Evolutionary conservation across 139 green algal species (phyloP), one percentile per base, ranked within the genome.

Genomic region (Volvox africanus): DNA sequence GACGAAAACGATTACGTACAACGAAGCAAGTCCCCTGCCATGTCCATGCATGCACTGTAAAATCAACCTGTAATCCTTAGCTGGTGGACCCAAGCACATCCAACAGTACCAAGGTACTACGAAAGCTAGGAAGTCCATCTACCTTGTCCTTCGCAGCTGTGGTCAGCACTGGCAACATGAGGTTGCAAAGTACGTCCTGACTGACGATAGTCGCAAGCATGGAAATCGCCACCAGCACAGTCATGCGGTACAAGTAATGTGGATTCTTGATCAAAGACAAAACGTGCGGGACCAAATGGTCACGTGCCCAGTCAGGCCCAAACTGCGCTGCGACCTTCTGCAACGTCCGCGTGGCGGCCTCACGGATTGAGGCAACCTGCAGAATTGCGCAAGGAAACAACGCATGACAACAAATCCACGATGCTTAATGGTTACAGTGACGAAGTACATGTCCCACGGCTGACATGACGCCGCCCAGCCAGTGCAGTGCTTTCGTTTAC

Each of bases 211-310:
- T 93, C 17, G 98, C 96, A 32, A 99, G 95, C 61, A 95, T 92
- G 35, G 94, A 94, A 36, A 99, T 95, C 19, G 97, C 95, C 5
- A 89, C 88, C 21, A 99, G 94, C 36, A 99, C 94, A 17, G 97
- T 99, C 95, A 99, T 99, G 76, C 98, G 95, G 95, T 99, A 98
- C 79, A 99, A 93, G 95, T 99, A 99, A 94, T 99, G 97, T 17
- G 95, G 94, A 92, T 93, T 95, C 79, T 93, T 87, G 35, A 93
- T 90, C 86, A 95, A 92, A 20, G 69, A 35, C 82, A 97, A 80
- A 82, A 98, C 96, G 92, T 96, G 91, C 1, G 97, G 98, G 21
- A 99, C 94, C 44, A 99, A 94, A 93, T 99, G 94, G 35, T 98
- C 95, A 78, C 95, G 95, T 0, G 98, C 95, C 98, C 98, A 99